Conservation (phyloP, 345 rosid genomes). For the Alliaria petiolata region DNA sequence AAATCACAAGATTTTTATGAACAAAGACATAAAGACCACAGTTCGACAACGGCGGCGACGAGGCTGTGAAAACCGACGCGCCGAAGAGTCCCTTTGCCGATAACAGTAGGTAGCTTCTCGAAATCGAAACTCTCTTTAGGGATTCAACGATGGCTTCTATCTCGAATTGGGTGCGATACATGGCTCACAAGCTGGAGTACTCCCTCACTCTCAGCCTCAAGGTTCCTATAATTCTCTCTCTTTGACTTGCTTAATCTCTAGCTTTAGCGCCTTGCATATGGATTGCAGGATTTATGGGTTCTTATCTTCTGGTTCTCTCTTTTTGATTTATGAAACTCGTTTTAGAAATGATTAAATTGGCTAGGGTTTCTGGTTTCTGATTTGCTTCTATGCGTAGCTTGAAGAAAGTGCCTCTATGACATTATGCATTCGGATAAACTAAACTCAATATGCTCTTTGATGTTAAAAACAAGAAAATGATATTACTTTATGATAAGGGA, state of each 20-base stretch:
- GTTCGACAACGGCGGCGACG: conserved; percentile 26
- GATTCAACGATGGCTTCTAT: conserved; percentile 52
- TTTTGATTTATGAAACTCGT: background rate
- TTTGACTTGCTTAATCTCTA: background rate
- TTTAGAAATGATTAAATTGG: conserved; percentile 1
- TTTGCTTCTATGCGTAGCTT: background rate
- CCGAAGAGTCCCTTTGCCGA: conserved; percentile 2
- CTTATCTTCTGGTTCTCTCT: background rate
- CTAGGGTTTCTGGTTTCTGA: conserved; percentile 9
- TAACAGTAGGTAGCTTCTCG: background rate
- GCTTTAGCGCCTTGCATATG: background rate
- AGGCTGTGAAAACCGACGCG: conserved; percentile 27
- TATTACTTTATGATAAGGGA: background rate
- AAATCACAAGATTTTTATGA: conserved; percentile 17
- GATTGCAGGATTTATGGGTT: background rate
- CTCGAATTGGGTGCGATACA: conserved; percentile 72
- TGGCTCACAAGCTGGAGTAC: conserved; percentile 66
- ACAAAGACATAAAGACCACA: background rate
- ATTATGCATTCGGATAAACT: background rate
- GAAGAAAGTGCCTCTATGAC: background rate
- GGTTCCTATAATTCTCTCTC: conserved; percentile 40
- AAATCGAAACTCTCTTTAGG: background rate
- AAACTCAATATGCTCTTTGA: background rate
- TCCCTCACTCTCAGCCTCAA: conserved; percentile 58
- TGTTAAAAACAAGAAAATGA: background rate